These are phyloP conservation scores for Moesziomyces parantarcticus DNA, from an alignment of 1,284 basidiomycete species.

Conservation along the genomic window DNA sequence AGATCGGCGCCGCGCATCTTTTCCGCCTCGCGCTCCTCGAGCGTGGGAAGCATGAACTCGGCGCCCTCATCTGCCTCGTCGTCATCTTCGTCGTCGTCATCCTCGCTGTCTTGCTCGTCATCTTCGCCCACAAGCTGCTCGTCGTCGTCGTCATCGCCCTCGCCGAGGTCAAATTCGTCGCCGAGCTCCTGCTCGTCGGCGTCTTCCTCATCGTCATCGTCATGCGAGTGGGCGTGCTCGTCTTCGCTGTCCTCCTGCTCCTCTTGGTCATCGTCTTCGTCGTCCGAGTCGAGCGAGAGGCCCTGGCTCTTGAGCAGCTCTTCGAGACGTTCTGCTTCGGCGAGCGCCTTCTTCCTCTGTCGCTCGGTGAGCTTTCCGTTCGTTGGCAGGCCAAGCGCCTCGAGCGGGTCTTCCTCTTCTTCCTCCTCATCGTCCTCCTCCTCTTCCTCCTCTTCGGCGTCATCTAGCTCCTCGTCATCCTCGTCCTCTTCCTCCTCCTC, in stretches of 20 bases:
- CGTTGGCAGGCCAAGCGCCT: conserved; percentile 51
- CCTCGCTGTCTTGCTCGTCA: conserved; percentile 13
- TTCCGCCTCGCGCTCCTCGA: conserved; percentile 83
- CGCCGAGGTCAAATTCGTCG: conserved; percentile 44
- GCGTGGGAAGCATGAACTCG: conserved; percentile 80
- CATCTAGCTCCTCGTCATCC: conserved; percentile 44
- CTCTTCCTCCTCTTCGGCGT: conserved; percentile 68
- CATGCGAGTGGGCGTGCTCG: conserved; percentile 7
- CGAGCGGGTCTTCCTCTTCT: conserved; percentile 45
- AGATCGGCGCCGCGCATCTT: conserved; percentile 73
- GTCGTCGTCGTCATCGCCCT: conserved; percentile 38
- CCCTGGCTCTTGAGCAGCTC: conserved; percentile 64
- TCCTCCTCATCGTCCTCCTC: conserved; percentile 28
- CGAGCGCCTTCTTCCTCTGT: conserved; percentile 64
- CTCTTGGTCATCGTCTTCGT: conserved; percentile 33
- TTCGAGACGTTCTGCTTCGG: conserved; percentile 66
- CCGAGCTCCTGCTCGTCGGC: conserved; percentile 57
- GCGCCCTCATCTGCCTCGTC: conserved; percentile 69
- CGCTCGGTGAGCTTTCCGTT: conserved; percentile 60
- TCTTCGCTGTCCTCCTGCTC: conserved; percentile 20
- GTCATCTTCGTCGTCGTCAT: conserved; percentile 69
- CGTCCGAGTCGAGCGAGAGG: conserved; percentile 55
- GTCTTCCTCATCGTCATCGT: conserved; percentile 32
- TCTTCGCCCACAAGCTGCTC: conserved; percentile 46
- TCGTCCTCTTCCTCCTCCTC: no score